These are phyloP conservation scores for Cyclocybe aegerita DNA, from an alignment of 768 basidiomycete species.

Conservation along the genomic window DNA sequence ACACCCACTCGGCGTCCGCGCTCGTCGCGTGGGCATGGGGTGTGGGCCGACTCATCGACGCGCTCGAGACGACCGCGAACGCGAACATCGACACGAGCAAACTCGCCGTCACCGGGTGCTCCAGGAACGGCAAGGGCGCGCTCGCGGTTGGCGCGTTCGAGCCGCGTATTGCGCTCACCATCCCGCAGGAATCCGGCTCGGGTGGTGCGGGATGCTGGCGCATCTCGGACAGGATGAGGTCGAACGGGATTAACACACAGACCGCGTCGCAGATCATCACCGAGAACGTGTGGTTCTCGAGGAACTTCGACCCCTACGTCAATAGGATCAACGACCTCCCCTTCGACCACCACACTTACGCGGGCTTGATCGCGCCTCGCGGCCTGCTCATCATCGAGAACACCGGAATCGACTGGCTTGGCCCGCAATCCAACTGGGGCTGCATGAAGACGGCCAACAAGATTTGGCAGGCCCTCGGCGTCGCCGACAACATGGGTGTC, in stretches of 20 bases:
- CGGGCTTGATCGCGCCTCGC: constrained; percentile 52
- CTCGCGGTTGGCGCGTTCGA: constrained; percentile 57
- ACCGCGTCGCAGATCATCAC: constrained; percentile 51
- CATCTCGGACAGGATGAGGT: constrained; percentile 43
- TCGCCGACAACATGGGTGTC: constrained; percentile 44
- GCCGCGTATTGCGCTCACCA: constrained; percentile 50
- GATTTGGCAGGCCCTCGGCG: constrained; percentile 47
- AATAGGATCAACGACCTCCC: constrained; percentile 42
- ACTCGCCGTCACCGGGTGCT: constrained; percentile 55
- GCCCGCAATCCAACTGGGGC: constrained; percentile 45
- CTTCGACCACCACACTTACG: constrained; percentile 55
- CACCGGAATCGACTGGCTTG: constrained; percentile 51
- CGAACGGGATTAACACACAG: constrained; percentile 40
- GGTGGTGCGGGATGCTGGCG: constrained; percentile 57
- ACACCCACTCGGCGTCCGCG: constrained; percentile 40
- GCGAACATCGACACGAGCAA: constrained; percentile 42
- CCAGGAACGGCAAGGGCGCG: constrained; percentile 56
- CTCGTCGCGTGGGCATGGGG: constrained; percentile 61
- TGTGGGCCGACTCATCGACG: constrained; percentile 55
- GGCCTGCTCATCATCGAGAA: constrained; percentile 51
- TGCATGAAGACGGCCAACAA: constrained; percentile 46
- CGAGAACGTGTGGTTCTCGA: constrained; percentile 58
- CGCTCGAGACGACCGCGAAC: constrained; percentile 41
- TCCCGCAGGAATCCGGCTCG: constrained; percentile 58
- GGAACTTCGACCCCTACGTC: constrained; percentile 43